phyloP scores from a whole-genome alignment of 2,329 filamentous ascomycete species.

The Delphinella strobiligena region DNA sequence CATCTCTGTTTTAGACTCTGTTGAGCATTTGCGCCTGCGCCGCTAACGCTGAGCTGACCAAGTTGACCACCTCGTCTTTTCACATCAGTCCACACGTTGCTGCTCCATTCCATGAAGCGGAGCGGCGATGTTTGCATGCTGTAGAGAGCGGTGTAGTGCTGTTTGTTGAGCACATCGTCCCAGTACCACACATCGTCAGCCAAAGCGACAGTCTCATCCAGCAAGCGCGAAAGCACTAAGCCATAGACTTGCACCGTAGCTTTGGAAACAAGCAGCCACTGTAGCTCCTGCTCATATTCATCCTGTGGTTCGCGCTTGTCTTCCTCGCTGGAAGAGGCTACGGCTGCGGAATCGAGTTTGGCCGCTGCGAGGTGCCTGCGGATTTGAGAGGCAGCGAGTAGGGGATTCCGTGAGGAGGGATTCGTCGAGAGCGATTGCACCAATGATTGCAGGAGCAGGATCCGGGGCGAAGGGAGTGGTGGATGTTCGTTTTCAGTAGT shows the following conservation, averaged over 20 bases:
- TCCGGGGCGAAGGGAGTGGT: conserved; percentile 14
- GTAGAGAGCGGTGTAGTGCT: conserved; percentile 68
- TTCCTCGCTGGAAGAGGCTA: conserved; percentile 7
- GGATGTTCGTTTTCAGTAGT: conserved; percentile 8
- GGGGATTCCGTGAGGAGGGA: conserved; percentile 8
- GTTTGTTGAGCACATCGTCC: conserved; percentile 75
- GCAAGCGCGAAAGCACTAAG: conserved; percentile 59
- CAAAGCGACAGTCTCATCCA: conserved; percentile 73
- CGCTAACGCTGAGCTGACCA: conserved; percentile 10
- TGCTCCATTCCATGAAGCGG: conserved; percentile 59
- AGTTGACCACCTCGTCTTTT: conserved; percentile 21
- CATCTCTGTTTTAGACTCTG: conserved; percentile 18
- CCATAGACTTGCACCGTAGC: conserved; percentile 87
- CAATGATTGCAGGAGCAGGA: conserved; percentile 18
- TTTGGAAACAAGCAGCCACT: conserved; percentile 86
- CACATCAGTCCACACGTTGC: conserved; percentile 58
- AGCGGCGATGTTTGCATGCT: conserved; percentile 74
- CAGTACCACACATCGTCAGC: conserved; percentile 91
- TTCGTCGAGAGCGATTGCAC: conserved; percentile 10
- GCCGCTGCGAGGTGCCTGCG: conserved; percentile 8
- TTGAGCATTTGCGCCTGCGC: conserved; percentile 18
- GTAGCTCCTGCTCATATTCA: conserved; percentile 62
- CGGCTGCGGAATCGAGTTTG: background rate
- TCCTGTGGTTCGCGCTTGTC: conserved; percentile 12
- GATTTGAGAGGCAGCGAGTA: conserved; percentile 7